Conservation (phyloP, 371 early-diverging fungal genomes). For the Mucor sp. region DNA sequence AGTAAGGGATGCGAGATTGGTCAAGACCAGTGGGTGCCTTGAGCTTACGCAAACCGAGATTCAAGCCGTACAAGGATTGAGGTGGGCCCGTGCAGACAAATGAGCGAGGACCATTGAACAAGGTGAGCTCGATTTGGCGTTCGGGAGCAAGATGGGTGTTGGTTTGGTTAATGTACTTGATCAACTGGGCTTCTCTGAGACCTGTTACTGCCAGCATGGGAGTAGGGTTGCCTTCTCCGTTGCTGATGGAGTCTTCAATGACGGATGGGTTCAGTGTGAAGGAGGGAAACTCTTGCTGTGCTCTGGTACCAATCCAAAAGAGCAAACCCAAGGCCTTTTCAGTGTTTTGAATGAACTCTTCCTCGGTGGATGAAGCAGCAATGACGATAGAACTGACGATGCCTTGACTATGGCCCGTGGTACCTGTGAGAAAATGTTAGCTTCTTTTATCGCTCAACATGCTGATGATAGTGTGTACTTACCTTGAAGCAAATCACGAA, state of each 20-base stretch:
- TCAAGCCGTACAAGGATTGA: constrained; percentile 89
- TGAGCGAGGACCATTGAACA: constrained; percentile 88
- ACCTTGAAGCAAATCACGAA: constrained; percentile 51
- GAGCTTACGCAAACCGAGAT: constrained; percentile 83
- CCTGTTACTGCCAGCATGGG: constrained; percentile 90
- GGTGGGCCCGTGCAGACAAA: constrained; percentile 87
- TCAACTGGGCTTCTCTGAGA: constrained; percentile 73
- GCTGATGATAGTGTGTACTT: constrained; percentile 15
- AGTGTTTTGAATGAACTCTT: constrained; percentile 78
- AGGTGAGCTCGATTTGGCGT: constrained; percentile 77
- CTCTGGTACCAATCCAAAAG: constrained; percentile 90
- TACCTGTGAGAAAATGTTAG: constrained; percentile 48
- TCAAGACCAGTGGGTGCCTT: constrained; percentile 82
- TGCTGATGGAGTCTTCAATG: constrained; percentile 84
- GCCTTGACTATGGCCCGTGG: constrained; percentile 96
- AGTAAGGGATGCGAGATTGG: constrained; percentile 84
- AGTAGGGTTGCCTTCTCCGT: constrained; percentile 92
- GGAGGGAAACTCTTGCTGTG: constrained; percentile 87
- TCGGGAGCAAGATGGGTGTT: constrained; percentile 84
- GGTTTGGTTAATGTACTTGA: constrained; percentile 81
- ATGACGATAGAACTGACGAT: constrained; percentile 92
- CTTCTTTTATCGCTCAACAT: not conserved
- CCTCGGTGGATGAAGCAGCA: constrained; percentile 79
- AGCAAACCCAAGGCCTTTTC: constrained; percentile 88
- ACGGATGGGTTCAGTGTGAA: constrained; percentile 87